Percentiles rank a stretch among this genome's conserved stretches.
phyloP scores from a whole-genome alignment of 1,139 yeast species.

The Hansenula lynferdii region DNA sequence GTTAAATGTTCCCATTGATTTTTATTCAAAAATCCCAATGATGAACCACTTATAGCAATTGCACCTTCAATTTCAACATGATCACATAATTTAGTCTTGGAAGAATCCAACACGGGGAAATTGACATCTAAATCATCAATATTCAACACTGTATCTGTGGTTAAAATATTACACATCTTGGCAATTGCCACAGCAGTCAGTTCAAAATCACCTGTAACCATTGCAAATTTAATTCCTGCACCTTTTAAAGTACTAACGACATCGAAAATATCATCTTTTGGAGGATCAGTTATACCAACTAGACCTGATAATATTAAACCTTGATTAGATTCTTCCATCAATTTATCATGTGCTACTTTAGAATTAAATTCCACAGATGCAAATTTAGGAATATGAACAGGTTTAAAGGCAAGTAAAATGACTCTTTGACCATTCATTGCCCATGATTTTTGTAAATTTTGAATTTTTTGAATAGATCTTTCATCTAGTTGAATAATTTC shows the following conservation, averaged over 20 bases:
- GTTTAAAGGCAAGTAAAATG: conserved; percentile 34
- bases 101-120: conserved; percentile 5
- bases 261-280: conserved; percentile 38
- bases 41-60: conserved; percentile 37
- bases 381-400: conserved; percentile 7
- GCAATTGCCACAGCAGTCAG: conserved; percentile 51
- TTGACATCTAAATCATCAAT: conserved; percentile 22
- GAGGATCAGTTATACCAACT: conserved; percentile 49
- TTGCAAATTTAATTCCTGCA: conserved; percentile 47
- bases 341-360: conserved; percentile 9
- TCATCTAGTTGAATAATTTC: conserved; percentile 6
- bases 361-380: conserved; percentile 7
- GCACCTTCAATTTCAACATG: conserved; percentile 21
- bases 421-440: conserved; percentile 42
- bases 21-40: conserved; percentile 33
- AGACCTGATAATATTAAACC: conserved; percentile 33
- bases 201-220: conserved; percentile 54
- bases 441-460: conserved; percentile 36
- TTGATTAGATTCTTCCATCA: conserved; percentile 7
- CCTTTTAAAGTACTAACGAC: conserved; percentile 34
- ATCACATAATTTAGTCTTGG: conserved; percentile 7
- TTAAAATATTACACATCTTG: conserved; percentile 38
- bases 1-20: conserved; percentile 38
- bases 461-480: conserved; percentile 25
- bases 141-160: conserved; percentile 26